Base-by-base conservation (phyloP, 1,139 yeast species). In the Suhomyces terraborum region DNA sequence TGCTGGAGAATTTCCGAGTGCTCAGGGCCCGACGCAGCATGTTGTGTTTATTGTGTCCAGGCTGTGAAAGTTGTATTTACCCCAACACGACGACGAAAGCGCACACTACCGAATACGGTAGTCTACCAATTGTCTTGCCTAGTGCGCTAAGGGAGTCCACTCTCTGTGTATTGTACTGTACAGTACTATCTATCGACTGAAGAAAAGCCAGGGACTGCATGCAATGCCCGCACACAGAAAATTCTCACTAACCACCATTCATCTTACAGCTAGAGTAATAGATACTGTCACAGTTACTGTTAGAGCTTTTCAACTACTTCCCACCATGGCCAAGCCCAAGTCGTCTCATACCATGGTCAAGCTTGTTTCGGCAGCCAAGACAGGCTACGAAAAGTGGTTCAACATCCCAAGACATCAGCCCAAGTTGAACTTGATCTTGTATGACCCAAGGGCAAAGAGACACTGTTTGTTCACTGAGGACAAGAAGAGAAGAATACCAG, bases 391-490 rank as follows among this genome's bases (percentile, higher is more conserved):
- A 61, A 80, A 94, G 59, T 84, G 91, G 65, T 80, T 89, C 50
- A 74, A 82, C 43, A 79, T 91, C 41, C 94, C 93, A 40, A 82
- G 97, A 69, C 81, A 86, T 37, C 80, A 95, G 6, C 87, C 87
- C 35, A 71, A 79, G 45, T 82, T 91, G 50, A 82, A 82, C 40
- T 93, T 88, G 61, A 85, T 91, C 36, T 77, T 95, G 56, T 93
- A 93, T 61, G 98, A 93, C 61, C 98, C 98, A 8, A 48, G 71
- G 41, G 78, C 77, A 18, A 66, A 67, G 54, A 70, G 78, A 64
- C 97, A 89, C 67, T 96, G 94, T 41, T 73, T 93, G 50, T 93
- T 93, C 69, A 80, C 82, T 22, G 98, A 93, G 63, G 80, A 85
- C 43, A 86, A 87, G 63, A 88, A 88, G 75, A 80, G 98, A 65